Evolutionary conservation across 1,139 yeast species (phyloP), one percentile per base, ranked within the genome.

Genomic region (Fermentozyma sake): DNA sequence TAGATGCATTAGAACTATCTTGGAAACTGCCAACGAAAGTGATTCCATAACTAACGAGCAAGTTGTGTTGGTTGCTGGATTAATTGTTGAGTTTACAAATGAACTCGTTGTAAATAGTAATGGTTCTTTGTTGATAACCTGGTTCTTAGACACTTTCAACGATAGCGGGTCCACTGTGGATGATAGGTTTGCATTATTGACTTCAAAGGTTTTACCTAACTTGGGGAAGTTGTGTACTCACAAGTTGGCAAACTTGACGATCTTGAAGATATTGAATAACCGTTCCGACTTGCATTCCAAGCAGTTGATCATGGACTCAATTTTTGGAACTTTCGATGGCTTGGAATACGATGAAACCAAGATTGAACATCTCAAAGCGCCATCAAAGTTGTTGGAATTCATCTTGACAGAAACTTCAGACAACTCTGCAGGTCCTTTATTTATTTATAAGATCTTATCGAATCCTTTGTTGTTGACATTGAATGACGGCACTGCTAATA

Each of bases 101-200:
- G 87, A 80, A 38, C 67, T 91, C 43, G 87, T 89, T 1, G 73
- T 81, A 5, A 87, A 89, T 52, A 74, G 79, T 33, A 91, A 91
- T 52, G 97, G 98, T 16, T 83, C 95, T 1, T 63, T 91, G 39
- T 68, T 93, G 41, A 73, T 91, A 32, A 87, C 96, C 2, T 91
- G 98, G 98, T 83, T 83, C 46, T 68, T 91, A 51, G 98, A 91
- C 50, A 85, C 96, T 1, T 89, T 89, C 47, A 68, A 71, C 20
- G 65, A 80, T 32, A 68, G 72, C 27, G 75, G 78, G 46, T 34
- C 45, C 2, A 45, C 50, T 15, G 38, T 44, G 17, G 69, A 63
- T 29, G 50, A 46, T 28, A 46, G 67, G 28, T 56, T 49, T 32
- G 54, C 47, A 18, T 40, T 67, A 20, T 50, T 69, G 29, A 53